Evolutionary conservation across 345 rosid genomes (phyloP).

Genomic region (Ricinus communis): DNA sequence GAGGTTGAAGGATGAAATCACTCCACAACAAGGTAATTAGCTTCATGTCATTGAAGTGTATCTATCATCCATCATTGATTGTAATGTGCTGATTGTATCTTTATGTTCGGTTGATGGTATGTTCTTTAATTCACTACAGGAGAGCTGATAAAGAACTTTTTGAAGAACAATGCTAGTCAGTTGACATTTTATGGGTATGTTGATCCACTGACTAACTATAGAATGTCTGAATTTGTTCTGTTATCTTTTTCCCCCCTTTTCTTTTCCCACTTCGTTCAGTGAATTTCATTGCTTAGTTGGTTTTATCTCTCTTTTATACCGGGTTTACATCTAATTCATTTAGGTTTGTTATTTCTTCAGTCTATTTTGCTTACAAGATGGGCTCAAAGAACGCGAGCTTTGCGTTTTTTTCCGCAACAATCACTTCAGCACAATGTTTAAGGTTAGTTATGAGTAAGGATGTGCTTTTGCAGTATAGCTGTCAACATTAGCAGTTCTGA

Average conservation of each 20-base stretch:
- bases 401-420: conserved; percentile 98
- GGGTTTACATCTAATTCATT: neutral
- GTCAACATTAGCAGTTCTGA: neutral
- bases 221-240: conserved; percentile 4
- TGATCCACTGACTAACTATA: conserved; percentile 15
- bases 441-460: conserved; percentile 50
- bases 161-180: conserved; percentile 85
- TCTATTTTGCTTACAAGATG: conserved; percentile 85
- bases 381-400: conserved; percentile 89
- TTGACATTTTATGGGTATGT: conserved; percentile 86
- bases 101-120: neutral
- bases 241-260: neutral
- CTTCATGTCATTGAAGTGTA: conserved; percentile 1
- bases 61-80: neutral
- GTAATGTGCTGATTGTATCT: neutral
- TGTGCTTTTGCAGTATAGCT: conserved; percentile 11
- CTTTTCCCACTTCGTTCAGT: neutral
- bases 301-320: neutral
- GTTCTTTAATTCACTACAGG: conserved; percentile 46
- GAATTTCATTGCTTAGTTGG: conserved; percentile 7
- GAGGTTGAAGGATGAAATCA: conserved; percentile 52
- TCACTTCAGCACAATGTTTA: conserved; percentile 99
- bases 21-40: conserved; percentile 64
- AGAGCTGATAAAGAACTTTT: conserved; percentile 68
- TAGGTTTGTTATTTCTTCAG: conserved; percentile 36